phyloP scores from a whole-genome alignment of 2,329 filamentous ascomycete genomes.

The Aspergillus alliaceus region DNA sequence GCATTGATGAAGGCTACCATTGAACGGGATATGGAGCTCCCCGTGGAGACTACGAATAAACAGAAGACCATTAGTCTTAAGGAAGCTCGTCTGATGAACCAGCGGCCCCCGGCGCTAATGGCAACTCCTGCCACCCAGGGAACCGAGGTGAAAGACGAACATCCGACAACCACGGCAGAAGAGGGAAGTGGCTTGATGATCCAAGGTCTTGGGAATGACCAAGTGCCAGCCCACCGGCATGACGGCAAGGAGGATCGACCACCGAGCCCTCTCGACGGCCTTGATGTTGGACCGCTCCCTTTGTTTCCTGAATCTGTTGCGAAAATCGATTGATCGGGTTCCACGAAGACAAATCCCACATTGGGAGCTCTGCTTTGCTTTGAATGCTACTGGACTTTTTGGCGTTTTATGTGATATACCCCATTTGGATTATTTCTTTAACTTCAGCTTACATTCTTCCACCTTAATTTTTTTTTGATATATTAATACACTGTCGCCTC shows the following conservation, averaged over 20 bases:
- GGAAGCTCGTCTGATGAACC: conserved; percentile 83
- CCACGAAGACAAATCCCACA: neutral
- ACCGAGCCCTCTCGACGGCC: conserved; percentile 26
- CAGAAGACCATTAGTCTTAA: conserved; percentile 93
- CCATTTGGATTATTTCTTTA: conserved; percentile 28
- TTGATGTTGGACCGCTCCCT: conserved; percentile 25
- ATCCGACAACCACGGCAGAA: conserved; percentile 13
- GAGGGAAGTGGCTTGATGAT: conserved; percentile 35
- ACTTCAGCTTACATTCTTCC: conserved; percentile 15
- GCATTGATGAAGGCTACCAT: conserved; percentile 99
- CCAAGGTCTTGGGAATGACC: conserved; percentile 32
- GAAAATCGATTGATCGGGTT: conserved; percentile 19
- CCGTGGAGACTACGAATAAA: conserved; percentile 88
- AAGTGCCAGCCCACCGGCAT: conserved; percentile 18
- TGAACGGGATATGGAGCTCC: conserved; percentile 75
- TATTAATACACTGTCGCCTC: conserved; percentile 15
- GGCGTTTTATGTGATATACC: conserved; percentile 45
- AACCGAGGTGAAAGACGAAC: conserved; percentile 28
- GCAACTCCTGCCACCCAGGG: conserved; percentile 42
- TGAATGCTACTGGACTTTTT: conserved; percentile 11
- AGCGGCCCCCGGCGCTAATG: conserved; percentile 87
- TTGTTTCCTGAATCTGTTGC: conserved; percentile 29
- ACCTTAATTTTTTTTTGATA: conserved; percentile 21
- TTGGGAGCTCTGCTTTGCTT: conserved; percentile 9
- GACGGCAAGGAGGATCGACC: conserved; percentile 11